Percentiles rank a stretch among this genome's conserved stretches.
phyloP scores from a whole-genome alignment of 2,329 filamentous ascomycete genomes.

The Fusarium sacchari region DNA sequence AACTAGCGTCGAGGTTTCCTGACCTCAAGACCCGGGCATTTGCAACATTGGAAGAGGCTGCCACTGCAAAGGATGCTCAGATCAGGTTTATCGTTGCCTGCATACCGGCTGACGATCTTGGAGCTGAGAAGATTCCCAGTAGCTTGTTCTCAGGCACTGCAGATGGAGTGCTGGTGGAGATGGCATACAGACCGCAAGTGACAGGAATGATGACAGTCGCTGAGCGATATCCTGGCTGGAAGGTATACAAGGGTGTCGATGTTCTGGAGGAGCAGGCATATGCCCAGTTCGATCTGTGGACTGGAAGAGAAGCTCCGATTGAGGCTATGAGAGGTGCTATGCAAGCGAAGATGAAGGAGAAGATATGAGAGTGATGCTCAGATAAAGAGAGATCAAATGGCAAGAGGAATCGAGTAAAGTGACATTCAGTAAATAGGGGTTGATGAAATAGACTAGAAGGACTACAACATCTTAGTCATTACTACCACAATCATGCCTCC shows the following conservation, averaged over 20 bases:
- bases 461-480: not conserved
- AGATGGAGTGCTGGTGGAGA: not conserved
- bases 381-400: no score
- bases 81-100: not conserved
- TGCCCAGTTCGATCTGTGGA: constrained; percentile 7
- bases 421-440: not conserved
- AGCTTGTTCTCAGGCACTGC: not conserved
- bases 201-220: constrained; percentile 3
- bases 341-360: not conserved
- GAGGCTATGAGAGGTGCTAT: not conserved
- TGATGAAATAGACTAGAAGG: not conserved
- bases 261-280: constrained; percentile 5
- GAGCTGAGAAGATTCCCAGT: not conserved
- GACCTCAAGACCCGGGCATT: not conserved
- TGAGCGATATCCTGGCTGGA: not conserved
- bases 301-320: not conserved
- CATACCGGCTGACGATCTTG: not conserved
- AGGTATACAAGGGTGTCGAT: not conserved
- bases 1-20: not conserved
- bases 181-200: not conserved
- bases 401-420: no score
- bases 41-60: not conserved
- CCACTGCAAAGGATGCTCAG: rapidly evolving
- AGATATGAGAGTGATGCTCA: not conserved
- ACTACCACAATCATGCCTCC: no score